Conservation (phyloP, 139 green algal species). For the Trebouxia sp. region DNA sequence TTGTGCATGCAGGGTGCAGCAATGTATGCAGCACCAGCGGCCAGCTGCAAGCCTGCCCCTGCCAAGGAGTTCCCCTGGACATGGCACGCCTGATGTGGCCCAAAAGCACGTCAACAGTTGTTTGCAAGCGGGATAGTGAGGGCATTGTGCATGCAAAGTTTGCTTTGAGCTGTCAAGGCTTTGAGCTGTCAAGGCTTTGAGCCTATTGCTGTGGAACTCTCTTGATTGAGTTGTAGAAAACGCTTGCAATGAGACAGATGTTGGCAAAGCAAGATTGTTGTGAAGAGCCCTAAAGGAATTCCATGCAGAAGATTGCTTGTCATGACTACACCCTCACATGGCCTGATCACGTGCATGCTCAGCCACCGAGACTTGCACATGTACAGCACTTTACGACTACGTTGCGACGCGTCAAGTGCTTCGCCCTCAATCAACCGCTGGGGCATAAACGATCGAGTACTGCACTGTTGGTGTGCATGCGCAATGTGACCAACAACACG, state of each 20-base stretch:
- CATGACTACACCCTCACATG: neutral
- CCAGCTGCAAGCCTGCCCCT: neutral
- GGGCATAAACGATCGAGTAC: no score
- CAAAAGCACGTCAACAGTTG: no score
- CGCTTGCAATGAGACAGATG: no score
- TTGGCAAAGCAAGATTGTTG: neutral
- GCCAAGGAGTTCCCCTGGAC: constrained; percentile 15
- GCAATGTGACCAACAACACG: no score
- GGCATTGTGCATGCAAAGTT: no score
- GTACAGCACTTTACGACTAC: neutral
- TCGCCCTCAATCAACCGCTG: no score
- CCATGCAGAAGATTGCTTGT: neutral
- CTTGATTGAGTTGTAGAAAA: no score
- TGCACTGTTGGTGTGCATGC: no score
- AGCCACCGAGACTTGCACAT: neutral
- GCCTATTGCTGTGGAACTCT: neutral
- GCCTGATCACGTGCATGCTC: no score
- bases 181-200: neutral
- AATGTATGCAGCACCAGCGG: neutral
- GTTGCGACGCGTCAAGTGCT: neutral
- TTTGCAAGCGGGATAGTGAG: no score
- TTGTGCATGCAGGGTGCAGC: neutral
- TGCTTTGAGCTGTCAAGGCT: no score
- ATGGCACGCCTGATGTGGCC: neutral
- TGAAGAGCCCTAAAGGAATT: no score